Evolutionary conservation across 805 yeast genomes (phyloP).

Genomic region (Kodamaea restingae): DNA sequence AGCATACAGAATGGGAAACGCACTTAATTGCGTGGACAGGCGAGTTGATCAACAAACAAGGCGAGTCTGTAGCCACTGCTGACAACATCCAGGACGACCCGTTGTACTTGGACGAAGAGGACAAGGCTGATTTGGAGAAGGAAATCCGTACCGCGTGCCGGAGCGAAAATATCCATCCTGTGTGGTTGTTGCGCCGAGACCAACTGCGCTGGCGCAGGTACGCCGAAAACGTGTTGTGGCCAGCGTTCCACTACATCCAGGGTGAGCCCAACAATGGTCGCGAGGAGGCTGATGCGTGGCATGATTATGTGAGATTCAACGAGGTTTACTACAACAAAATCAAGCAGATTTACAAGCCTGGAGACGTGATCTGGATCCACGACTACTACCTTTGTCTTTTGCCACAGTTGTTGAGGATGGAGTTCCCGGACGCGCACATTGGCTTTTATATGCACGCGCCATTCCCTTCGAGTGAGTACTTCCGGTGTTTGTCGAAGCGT

Average conservation of each 20-base stretch:
- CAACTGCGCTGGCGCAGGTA: conserved; percentile 83
- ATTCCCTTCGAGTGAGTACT: conserved; percentile 93
- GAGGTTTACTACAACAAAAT: conserved; percentile 85
- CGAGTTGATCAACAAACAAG: conserved; percentile 49
- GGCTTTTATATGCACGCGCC: conserved; percentile 85
- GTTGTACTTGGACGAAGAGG: conserved; percentile 51
- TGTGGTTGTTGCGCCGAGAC: conserved; percentile 79
- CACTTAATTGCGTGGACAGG: conserved; percentile 96
- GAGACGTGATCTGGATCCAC: conserved; percentile 90
- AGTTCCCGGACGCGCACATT: conserved; percentile 65
- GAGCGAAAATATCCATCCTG: conserved; percentile 66
- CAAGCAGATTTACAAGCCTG: conserved; percentile 69
- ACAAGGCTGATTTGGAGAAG: conserved; percentile 48
- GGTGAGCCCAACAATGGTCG: conserved; percentile 67
- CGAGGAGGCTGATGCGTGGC: conserved; percentile 71
- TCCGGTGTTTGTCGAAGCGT: conserved; percentile 83
- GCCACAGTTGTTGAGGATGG: conserved; percentile 80
- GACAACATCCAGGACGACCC: conserved; percentile 49
- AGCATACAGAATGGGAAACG: conserved; percentile 78
- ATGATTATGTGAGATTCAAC: conserved; percentile 84
- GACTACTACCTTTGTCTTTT: conserved; percentile 79
- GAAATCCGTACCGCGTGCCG: conserved; percentile 45
- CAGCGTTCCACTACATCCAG: conserved; percentile 89
- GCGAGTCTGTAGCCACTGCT: conserved; percentile 14
- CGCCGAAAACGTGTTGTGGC: conserved; percentile 92